A percentile compares a stretch with the other conserved stretches of the same genome.
These are phyloP conservation scores for Verticillium tricorpus DNA, from an alignment of 2,329 filamentous ascomycete species.

Conservation along the genomic window DNA sequence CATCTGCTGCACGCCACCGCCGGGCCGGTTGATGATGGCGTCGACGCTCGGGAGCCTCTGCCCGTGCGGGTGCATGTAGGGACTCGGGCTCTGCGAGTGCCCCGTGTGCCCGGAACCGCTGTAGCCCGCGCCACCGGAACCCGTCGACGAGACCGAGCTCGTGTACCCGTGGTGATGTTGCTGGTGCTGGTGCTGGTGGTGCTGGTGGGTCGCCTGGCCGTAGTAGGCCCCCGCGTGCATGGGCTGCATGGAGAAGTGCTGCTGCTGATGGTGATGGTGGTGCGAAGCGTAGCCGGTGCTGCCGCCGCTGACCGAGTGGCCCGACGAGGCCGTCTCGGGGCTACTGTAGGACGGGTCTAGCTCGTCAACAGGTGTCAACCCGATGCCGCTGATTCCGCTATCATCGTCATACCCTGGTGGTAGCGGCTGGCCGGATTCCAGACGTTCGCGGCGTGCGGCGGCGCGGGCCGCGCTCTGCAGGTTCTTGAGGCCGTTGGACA, in stretches of 20 bases:
- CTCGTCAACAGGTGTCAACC: constrained; percentile 55
- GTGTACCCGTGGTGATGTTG: constrained; percentile 40
- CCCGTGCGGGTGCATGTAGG: constrained; percentile 23
- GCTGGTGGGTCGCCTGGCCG: constrained; percentile 16
- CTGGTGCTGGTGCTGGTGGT: constrained; percentile 23
- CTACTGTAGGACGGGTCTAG: constrained; percentile 53
- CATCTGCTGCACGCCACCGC: constrained; percentile 19
- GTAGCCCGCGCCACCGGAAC: constrained; percentile 25
- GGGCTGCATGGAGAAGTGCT: constrained; percentile 17
- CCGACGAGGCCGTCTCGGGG: constrained; percentile 43
- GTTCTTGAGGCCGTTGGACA: constrained; percentile 80
- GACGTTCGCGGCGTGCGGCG: constrained; percentile 59
- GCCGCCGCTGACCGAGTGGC: constrained; percentile 34
- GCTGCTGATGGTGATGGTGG: constrained; percentile 21
- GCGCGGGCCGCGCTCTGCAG: constrained; percentile 66
- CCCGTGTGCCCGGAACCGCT: constrained; percentile 21
- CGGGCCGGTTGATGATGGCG: constrained; percentile 49
- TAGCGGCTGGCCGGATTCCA: constrained; percentile 40
- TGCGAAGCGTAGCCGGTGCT: constrained; percentile 25
- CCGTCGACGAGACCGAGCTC: constrained; percentile 48
- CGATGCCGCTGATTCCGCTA: constrained; percentile 62
- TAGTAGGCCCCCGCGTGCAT: constrained; percentile 18
- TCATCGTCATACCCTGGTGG: constrained; percentile 59
- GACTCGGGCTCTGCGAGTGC: constrained; percentile 18
- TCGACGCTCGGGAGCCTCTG: constrained; percentile 49